phyloP scores from a whole-genome alignment of 257 asterid genomes.

The Solanum peruvianum region DNA sequence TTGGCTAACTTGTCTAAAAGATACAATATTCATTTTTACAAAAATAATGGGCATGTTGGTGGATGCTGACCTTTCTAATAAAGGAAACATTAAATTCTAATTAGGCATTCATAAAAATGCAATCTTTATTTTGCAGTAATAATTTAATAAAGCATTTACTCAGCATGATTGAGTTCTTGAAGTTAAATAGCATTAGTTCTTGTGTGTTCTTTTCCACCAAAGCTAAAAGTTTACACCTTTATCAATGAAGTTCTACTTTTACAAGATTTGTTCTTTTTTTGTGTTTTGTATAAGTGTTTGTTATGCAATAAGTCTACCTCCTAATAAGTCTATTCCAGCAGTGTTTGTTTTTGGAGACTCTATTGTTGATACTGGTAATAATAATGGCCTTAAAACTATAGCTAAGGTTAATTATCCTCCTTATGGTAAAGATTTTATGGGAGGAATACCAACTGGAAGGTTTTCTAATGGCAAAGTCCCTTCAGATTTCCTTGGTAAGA shows the following conservation, averaged over 20 bases:
- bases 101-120: background rate
- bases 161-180: background rate
- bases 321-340: constrained; percentile 26
- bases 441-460: constrained; percentile 53
- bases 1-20: background rate
- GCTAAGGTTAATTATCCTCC: constrained; percentile 41
- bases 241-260: background rate
- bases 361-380: constrained; percentile 55
- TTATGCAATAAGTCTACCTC: background rate
- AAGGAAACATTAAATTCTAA: background rate
- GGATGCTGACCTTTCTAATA: background rate
- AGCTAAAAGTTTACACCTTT: background rate
- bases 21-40: background rate
- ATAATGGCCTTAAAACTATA: constrained; percentile 30
- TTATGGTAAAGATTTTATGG: constrained; percentile 47
- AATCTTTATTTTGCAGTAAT: background rate
- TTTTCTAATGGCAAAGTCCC: constrained; percentile 60
- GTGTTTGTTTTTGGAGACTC: constrained; percentile 53
- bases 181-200: background rate
- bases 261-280: background rate
- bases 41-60: background rate
- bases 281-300: background rate
- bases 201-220: background rate
- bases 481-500: constrained; percentile 43
- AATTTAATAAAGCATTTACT: background rate